Evolutionary conservation across 2,329 filamentous ascomycete species (phyloP).

Genomic region (Torrubiellomyces zombiae): DNA sequence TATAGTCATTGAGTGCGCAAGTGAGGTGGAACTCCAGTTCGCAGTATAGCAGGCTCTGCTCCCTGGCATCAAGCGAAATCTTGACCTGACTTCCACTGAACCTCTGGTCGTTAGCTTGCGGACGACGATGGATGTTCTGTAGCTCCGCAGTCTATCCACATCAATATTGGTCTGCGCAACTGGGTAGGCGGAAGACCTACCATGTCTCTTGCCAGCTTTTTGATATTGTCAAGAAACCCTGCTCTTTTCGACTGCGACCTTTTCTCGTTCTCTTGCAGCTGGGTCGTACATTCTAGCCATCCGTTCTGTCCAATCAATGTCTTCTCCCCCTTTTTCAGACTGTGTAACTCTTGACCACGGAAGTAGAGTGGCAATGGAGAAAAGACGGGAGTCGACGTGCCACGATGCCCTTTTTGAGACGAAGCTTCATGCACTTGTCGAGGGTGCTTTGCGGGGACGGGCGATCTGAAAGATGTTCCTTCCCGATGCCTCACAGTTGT

Average conservation of each 20-base stretch:
- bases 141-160: slow-evolving; percentile 16
- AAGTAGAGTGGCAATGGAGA: slow-evolving; percentile 28
- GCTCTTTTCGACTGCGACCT: slow-evolving; percentile 19
- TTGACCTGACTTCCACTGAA: slow-evolving; percentile 15
- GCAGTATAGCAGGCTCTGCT: slow-evolving; percentile 42
- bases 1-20: slow-evolving; percentile 33
- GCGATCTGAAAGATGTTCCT: too few species aligned
- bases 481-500: too few species aligned
- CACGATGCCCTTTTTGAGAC: slow-evolving; percentile 10
- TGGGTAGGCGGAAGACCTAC: slow-evolving; percentile 17
- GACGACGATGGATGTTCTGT: slow-evolving; percentile 15
- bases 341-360: slow-evolving; percentile 19
- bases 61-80: slow-evolving; percentile 36
- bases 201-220: slow-evolving; percentile 37
- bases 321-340: slow-evolving; percentile 27
- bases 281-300: slow-evolving; percentile 33
- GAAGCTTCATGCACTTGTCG: slow-evolving; percentile 4
- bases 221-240: slow-evolving; percentile 27
- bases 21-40: slow-evolving; percentile 40
- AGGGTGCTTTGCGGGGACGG: too few species aligned
- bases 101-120: slow-evolving; percentile 14
- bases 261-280: slow-evolving; percentile 7
- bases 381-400: slow-evolving; percentile 14
- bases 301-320: slow-evolving; percentile 37
- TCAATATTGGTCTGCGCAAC: neutral